These are phyloP conservation scores for Phytophthora foliorum DNA, from an alignment of 352 stramenopile genomes.

Conservation along the genomic window DNA sequence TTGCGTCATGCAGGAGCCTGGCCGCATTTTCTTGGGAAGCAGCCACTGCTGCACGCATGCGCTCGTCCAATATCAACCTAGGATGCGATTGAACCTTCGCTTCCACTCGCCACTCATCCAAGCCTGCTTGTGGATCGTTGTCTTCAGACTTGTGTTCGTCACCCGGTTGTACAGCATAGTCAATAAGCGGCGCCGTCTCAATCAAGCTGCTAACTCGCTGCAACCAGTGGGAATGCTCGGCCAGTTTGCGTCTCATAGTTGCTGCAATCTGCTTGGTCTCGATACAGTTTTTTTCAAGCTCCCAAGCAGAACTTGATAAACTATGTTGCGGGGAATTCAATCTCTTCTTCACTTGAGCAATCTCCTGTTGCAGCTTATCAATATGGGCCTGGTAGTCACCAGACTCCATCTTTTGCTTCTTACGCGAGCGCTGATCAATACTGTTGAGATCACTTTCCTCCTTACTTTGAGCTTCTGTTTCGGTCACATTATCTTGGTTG, in stretches of 20 bases:
- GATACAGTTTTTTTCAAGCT: slow-evolving; percentile 36
- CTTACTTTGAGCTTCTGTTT: slow-evolving; percentile 2
- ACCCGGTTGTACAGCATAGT: slow-evolving; percentile 26
- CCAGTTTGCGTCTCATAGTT: slow-evolving; percentile 57
- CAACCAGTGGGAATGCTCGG: slow-evolving; percentile 61
- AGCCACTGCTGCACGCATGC: slow-evolving; percentile 32
- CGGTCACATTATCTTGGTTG: slow-evolving; percentile 21
- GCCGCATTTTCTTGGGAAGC: slow-evolving; percentile 43
- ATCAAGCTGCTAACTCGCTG: slow-evolving; percentile 58
- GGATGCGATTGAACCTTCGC: slow-evolving; percentile 29
- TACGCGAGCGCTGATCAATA: slow-evolving; percentile 41
- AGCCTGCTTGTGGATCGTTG: slow-evolving; percentile 1
- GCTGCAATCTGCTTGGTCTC: slow-evolving; percentile 47
- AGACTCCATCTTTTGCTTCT: slow-evolving; percentile 63
- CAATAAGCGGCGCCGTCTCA: slow-evolving; percentile 57
- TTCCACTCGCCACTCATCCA: slow-evolving; percentile 36
- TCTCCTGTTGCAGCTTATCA: slow-evolving; percentile 43
- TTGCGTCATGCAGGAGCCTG: slow-evolving; percentile 47
- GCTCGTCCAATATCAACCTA: slow-evolving; percentile 45
- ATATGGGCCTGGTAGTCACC: slow-evolving; percentile 45
- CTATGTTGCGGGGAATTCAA: slow-evolving; percentile 21
- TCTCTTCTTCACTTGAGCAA: slow-evolving; percentile 36
- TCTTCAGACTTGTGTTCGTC: slow-evolving; percentile 4
- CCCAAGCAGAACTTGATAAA: slow-evolving; percentile 1
- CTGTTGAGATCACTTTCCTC: slow-evolving; percentile 18